A percentile compares a stretch with the other conserved stretches of the same genome.
Conservation (phyloP, 2,329 filamentous ascomycete genomes). For the Fusarium solani-melongenae region DNA sequence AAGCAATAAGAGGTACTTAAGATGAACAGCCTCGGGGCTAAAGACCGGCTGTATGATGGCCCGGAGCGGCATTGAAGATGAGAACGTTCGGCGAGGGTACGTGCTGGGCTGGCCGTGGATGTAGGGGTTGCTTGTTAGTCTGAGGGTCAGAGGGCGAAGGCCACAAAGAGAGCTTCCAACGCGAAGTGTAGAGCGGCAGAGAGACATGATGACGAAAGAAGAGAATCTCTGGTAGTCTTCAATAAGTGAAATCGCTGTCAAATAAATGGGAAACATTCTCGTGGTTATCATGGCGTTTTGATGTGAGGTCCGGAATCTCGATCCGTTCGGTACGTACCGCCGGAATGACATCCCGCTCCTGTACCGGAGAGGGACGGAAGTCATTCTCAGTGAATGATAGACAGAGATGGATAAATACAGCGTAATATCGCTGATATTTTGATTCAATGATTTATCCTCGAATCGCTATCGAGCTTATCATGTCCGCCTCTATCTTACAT, state of each 20-base stretch:
- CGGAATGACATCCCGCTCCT: conserved; percentile 14
- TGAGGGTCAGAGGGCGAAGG: background rate
- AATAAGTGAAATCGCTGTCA: background rate
- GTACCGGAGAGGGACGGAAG: background rate
- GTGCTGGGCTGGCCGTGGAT: background rate
- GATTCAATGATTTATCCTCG: background rate
- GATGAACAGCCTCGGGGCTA: conserved; percentile 13
- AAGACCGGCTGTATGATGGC: conserved; percentile 22
- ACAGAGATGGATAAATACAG: background rate
- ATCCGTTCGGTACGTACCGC: conserved; percentile 1
- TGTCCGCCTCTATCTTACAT: background rate
- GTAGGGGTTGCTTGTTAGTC: background rate
- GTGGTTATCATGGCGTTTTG: background rate
- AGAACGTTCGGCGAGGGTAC: background rate
- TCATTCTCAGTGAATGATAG: background rate
- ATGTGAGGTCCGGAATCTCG: background rate
- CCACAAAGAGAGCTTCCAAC: background rate
- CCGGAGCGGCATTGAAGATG: background rate
- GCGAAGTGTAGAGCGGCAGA: background rate
- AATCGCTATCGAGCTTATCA: background rate
- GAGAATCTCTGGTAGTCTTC: background rate
- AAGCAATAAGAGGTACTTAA: background rate
- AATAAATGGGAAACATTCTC: background rate
- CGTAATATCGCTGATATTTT: no score
- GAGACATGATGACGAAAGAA: background rate